Evolutionary conservation across 495 filamentous ascomycete species (phyloP), one percentile per base, ranked within the genome.

Genomic region (Melanomma pulvis-pyrius): DNA sequence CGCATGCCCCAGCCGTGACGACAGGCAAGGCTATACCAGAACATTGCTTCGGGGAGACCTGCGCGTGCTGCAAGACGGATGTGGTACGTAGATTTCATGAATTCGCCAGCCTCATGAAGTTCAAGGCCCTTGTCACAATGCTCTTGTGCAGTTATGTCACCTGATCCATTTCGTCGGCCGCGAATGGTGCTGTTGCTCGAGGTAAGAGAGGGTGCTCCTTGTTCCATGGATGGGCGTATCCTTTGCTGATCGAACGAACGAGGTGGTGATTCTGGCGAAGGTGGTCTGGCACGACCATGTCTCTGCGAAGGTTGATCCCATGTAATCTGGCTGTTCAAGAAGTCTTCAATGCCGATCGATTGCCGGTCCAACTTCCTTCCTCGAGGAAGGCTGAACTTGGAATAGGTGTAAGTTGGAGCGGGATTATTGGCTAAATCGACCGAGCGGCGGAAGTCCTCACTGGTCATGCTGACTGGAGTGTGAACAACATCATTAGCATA

Each of bases 1-100:
- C 91, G 86, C 91, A 97, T 97, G 11, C 94, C 94, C 94, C 94
- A 98, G 28, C 94, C 94, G 74, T 98, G 94, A n/a, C 96, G 86
- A 73, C 93, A 97, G 32, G 94, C 96, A 44, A 98, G 83, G 5
- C 93, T 96, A 76, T 97, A 98, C 9, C 98, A 81, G 6, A 98
- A 81, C 94, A 98, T 98, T 13, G 87, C 94, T 0, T 92, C 96
- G 0, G 94, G 92, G 55, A 94, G 86, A 13, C 89, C 88, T 44
- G 88, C 86, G 68, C 88, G 88, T 1, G 94, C 96, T 5, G 94
- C 94, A 71, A 96, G 85, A 11, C 94, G 90, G 28, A 98, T 82
- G 74, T 98, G 94, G 75, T 97, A 98, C 1, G 96, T 97, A 0
- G 93, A 96, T 74, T 98, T 92, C 50, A 90, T 89, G 26, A 96